phyloP scores from a whole-genome alignment of 768 basidiomycete species.

The Pleurotus tuber-regium region DNA sequence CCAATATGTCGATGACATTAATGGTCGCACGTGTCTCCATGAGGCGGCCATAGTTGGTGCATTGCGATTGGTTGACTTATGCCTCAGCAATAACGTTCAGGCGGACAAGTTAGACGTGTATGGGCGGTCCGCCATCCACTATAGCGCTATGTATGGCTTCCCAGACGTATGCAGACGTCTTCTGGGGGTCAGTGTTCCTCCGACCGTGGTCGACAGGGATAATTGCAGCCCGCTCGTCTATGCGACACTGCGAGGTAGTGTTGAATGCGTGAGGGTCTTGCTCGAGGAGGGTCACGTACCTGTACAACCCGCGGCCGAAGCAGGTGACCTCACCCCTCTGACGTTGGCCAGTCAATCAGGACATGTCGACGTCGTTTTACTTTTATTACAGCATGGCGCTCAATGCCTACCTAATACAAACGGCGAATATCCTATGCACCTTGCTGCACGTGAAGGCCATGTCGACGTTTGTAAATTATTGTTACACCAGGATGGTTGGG shows the following conservation, averaged over 20 bases:
- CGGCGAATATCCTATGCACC: slow-evolving; percentile 96
- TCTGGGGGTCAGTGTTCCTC: slow-evolving; percentile 62
- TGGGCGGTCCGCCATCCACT: slow-evolving; percentile 91
- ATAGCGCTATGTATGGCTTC: slow-evolving; percentile 93
- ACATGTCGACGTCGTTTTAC: slow-evolving; percentile 74
- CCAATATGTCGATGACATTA: slow-evolving; percentile 93
- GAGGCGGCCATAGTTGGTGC: slow-evolving; percentile 88
- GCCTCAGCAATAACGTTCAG: slow-evolving; percentile 70
- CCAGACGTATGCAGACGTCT: slow-evolving; percentile 71
- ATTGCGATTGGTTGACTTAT: slow-evolving; percentile 73
- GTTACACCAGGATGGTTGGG: slow-evolving; percentile 73
- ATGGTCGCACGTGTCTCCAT: slow-evolving; percentile 90
- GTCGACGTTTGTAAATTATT: slow-evolving; percentile 79
- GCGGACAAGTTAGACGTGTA: slow-evolving; percentile 82
- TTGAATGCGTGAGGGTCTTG: slow-evolving; percentile 81
- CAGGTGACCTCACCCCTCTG: slow-evolving; percentile 78
- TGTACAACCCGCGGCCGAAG: slow-evolving; percentile 52
- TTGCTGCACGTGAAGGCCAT: slow-evolving; percentile 92
- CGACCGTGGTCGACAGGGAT: slow-evolving; percentile 81
- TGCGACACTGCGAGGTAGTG: slow-evolving; percentile 83
- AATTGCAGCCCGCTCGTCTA: slow-evolving; percentile 94
- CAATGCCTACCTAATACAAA: slow-evolving; percentile 83
- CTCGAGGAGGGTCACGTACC: slow-evolving; percentile 68
- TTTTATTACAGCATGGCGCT: slow-evolving; percentile 78
- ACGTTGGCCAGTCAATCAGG: slow-evolving; percentile 91